A percentile compares a stretch with the other conserved stretches of the same genome.
These are phyloP conservation scores for Sphaerostilbella broomeana DNA, from an alignment of 2,329 filamentous ascomycete genomes.

Conservation along the genomic window DNA sequence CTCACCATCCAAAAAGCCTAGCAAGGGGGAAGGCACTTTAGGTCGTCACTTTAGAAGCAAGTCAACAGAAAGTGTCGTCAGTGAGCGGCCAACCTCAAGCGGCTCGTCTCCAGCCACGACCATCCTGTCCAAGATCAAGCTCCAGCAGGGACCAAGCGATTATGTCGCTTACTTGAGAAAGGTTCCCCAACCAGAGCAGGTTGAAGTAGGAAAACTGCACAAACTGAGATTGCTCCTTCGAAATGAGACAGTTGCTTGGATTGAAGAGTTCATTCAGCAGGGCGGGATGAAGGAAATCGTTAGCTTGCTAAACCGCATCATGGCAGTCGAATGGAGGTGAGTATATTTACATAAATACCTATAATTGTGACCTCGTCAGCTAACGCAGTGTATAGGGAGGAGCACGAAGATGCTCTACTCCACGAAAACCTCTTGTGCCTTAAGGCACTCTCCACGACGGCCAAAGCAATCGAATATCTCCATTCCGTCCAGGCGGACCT, in stretches of 20 bases:
- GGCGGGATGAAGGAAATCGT: conserved; percentile 93
- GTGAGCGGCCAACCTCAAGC: conserved; percentile 48
- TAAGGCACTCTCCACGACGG: conserved; percentile 90
- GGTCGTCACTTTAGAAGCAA: conserved; percentile 63
- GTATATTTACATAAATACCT: not conserved
- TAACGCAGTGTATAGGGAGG: conserved; percentile 54
- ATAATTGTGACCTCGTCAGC: not conserved
- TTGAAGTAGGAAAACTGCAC: conserved; percentile 92
- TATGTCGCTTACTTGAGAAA: conserved; percentile 82
- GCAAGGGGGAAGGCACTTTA: conserved; percentile 55
- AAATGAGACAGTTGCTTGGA: conserved; percentile 95
- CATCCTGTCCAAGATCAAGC: conserved; percentile 63
- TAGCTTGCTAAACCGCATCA: conserved; percentile 77
- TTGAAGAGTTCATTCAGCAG: conserved; percentile 80
- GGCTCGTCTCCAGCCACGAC: conserved; percentile 49
- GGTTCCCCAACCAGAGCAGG: conserved; percentile 69
- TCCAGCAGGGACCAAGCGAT: conserved; percentile 68
- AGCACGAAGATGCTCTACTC: conserved; percentile 87
- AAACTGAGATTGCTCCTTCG: conserved; percentile 83
- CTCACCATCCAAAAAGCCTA: conserved; percentile 66
- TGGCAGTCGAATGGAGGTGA: conserved; percentile 92
- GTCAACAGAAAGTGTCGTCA: conserved; percentile 62
- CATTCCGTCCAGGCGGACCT: conserved; percentile 71
- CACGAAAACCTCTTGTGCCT: conserved; percentile 90
- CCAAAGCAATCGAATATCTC: conserved; percentile 74